Percentiles rank a stretch among this genome's conserved stretches.
Evolutionary conservation across 768 basidiomycete species (phyloP).

Genomic region (Mycena albidolilacea): DNA sequence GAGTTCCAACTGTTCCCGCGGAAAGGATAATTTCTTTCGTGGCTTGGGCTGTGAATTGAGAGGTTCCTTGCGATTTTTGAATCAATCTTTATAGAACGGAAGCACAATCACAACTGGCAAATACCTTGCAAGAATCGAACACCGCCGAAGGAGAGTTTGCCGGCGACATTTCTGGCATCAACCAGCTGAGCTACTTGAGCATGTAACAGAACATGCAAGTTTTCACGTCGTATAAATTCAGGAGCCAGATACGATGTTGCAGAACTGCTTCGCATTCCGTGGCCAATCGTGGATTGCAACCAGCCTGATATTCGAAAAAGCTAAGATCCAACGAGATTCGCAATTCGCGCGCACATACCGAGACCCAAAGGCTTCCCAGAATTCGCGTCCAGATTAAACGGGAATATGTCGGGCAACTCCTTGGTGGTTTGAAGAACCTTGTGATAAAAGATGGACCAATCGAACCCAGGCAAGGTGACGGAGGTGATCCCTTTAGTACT

Average conservation of each 20-base stretch:
- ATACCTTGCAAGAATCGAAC: slow-evolving; percentile 39
- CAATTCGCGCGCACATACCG: slow-evolving; percentile 31
- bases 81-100: neutral
- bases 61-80: neutral
- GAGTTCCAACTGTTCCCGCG: slow-evolving; percentile 48
- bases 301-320: slow-evolving; percentile 35
- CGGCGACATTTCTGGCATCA: neutral
- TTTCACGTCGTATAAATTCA: too few relatives aligned
- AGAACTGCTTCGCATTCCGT: slow-evolving; percentile 27
- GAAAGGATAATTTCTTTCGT: slow-evolving; percentile 35
- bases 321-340: neutral
- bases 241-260: too few relatives aligned
- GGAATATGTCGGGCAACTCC: slow-evolving; percentile 46
- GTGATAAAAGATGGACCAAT: slow-evolving; percentile 45
- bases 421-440: slow-evolving; percentile 49
- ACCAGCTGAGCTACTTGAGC: slow-evolving; percentile 42
- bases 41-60: slow-evolving; percentile 37
- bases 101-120: slow-evolving; percentile 2
- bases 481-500: slow-evolving; percentile 49
- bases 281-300: slow-evolving; percentile 44
- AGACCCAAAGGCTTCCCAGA: slow-evolving; percentile 47
- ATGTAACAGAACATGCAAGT: slow-evolving; percentile 36
- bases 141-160: neutral
- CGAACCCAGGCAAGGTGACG: slow-evolving; percentile 51
- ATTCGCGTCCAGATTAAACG: slow-evolving; percentile 49